These are phyloP conservation scores for Apiotrichum mycotoxinovorans DNA, from an alignment of 1,284 basidiomycete species.

Conservation along the genomic window DNA sequence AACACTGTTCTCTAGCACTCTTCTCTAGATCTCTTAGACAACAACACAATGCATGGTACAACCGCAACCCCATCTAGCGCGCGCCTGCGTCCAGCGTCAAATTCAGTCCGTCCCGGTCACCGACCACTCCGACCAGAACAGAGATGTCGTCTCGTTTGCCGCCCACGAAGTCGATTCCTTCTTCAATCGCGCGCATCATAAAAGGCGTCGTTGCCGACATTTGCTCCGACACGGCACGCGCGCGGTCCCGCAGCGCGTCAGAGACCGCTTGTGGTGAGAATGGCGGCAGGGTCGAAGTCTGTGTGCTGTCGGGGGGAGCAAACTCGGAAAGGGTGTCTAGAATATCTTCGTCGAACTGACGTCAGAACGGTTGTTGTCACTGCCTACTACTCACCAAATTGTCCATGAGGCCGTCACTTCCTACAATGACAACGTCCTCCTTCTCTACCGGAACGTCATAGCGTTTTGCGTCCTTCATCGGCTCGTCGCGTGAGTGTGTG, in stretches of 20 bases:
- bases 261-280: conserved; percentile 56
- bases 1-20: no score
- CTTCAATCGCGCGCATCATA: conserved; percentile 56
- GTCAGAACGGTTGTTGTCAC: background rate
- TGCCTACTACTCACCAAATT: conserved; percentile 61
- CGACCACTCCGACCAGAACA: conserved; percentile 47
- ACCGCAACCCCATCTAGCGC: conserved; percentile 10
- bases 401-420: conserved; percentile 85
- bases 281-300: conserved; percentile 27
- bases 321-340: conserved; percentile 80
- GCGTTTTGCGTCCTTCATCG: conserved; percentile 67
- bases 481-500: conserved; percentile 66
- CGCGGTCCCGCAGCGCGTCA: conserved; percentile 54
- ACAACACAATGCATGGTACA: conserved; percentile 24
- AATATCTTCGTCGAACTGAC: conserved; percentile 82
- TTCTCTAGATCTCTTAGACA: background rate
- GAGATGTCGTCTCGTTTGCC: conserved; percentile 50
- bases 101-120: conserved; percentile 28
- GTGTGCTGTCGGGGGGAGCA: conserved; percentile 42
- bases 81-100: conserved; percentile 14
- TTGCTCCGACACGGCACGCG: conserved; percentile 54
- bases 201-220: conserved; percentile 55
- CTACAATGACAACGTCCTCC: conserved; percentile 85
- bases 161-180: conserved; percentile 54
- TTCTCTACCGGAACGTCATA: conserved; percentile 71